These are phyloP conservation scores for Sphaerobolus stellatus DNA, from an alignment of 1,284 basidiomycete species.

Conservation along the genomic window DNA sequence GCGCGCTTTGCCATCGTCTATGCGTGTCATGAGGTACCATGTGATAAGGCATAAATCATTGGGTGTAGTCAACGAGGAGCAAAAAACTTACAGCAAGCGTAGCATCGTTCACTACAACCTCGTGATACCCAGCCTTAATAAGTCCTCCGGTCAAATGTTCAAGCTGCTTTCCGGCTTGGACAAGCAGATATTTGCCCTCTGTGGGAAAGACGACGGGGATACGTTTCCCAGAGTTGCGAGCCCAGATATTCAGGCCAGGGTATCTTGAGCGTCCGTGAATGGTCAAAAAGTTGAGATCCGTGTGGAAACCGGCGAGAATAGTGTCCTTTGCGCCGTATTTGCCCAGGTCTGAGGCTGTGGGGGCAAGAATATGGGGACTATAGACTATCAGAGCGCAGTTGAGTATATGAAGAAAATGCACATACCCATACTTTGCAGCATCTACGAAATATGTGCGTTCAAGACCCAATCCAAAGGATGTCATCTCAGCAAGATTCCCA, in stretches of 20 bases:
- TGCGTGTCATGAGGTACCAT: not conserved
- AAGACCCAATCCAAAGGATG: constrained; percentile 76
- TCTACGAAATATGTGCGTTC: constrained; percentile 64
- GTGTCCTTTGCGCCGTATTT: constrained; percentile 77
- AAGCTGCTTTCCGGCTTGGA: constrained; percentile 87
- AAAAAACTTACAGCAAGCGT: constrained; percentile 60
- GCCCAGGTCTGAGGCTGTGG: constrained; percentile 83
- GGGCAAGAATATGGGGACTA: constrained; percentile 86
- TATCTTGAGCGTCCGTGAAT: constrained; percentile 89
- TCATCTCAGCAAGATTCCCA: constrained; percentile 78
- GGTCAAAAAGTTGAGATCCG: constrained; percentile 80
- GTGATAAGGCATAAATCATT: not conserved
- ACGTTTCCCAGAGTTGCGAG: constrained; percentile 84
- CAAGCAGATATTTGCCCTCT: constrained; percentile 67
- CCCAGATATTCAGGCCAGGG: constrained; percentile 87
- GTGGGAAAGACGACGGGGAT: constrained; percentile 80
- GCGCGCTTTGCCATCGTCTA: constrained; percentile 69
- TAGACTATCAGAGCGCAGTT: constrained; percentile 4
- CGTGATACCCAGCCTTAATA: constrained; percentile 89
- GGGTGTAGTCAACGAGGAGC: not conserved
- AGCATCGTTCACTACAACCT: constrained; percentile 82
- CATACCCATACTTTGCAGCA: constrained; percentile 80
- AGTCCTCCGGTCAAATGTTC: constrained; percentile 86
- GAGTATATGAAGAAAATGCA: constrained; percentile 7
- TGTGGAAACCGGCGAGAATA: constrained; percentile 90